phyloP scores from a whole-genome alignment of 352 stramenopile species.

The Phytophthora crassamura region DNA sequence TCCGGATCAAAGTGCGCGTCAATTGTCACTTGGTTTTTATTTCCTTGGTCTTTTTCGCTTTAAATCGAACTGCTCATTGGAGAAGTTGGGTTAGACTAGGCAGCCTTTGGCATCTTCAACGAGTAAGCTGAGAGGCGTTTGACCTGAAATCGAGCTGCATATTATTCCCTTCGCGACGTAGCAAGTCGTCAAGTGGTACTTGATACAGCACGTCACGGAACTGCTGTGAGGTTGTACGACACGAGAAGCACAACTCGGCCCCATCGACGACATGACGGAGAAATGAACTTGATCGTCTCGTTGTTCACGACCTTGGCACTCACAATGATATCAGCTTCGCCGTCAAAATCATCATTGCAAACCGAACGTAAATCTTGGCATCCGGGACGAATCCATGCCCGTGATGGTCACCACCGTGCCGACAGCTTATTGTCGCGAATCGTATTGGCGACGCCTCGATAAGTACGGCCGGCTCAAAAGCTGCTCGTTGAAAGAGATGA shows the following conservation, averaged over 20 bases:
- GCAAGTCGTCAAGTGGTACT: constrained; percentile 61
- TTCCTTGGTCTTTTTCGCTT: constrained; percentile 35
- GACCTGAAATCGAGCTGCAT: constrained; percentile 64
- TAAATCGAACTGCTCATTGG: constrained; percentile 55
- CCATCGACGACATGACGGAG: constrained; percentile 39
- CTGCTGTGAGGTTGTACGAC: constrained; percentile 79
- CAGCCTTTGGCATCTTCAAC: constrained; percentile 50
- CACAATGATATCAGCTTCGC: constrained; percentile 51
- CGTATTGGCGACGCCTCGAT: constrained; percentile 43
- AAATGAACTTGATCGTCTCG: constrained; percentile 58
- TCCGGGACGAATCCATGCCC: constrained; percentile 62
- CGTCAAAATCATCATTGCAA: constrained; percentile 47
- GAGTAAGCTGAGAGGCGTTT: constrained; percentile 54
- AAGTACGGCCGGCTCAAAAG: constrained; percentile 45
- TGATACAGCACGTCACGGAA: constrained; percentile 71
- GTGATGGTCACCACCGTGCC: constrained; percentile 62
- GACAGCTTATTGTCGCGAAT: constrained; percentile 52
- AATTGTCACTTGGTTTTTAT: constrained; percentile 31
- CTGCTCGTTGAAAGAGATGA: constrained; percentile 75
- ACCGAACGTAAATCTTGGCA: constrained; percentile 71
- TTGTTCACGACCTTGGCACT: constrained; percentile 58
- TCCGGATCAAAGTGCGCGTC: constrained; percentile 49
- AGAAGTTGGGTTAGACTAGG: constrained; percentile 50
- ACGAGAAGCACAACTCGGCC: constrained; percentile 58
- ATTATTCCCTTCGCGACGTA: constrained; percentile 53